Base-by-base conservation (phyloP, 352 stramenopile species). In the Thraustochytrium striatum region DNA sequence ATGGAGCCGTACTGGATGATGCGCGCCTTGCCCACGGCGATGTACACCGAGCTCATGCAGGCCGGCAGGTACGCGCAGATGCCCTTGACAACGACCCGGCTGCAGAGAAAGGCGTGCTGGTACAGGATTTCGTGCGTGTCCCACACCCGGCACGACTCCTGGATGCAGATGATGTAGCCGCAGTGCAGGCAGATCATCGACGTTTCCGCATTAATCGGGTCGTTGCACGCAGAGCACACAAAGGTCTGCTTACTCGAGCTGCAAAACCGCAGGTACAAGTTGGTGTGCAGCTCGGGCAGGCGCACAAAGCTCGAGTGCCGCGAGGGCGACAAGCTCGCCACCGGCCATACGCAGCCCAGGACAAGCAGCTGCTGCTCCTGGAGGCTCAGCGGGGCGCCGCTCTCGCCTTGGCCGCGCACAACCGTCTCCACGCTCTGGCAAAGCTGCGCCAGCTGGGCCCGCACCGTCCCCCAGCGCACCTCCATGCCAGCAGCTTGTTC, bases 131-230 rank as follows among this genome's bases (percentile, higher is more conserved):
- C 19, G 7, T 65, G 65, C 13, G 44, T 32, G 13, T 36, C 62
- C 21, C 8, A 28, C 62, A n/a, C 9, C 41, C 28, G 62, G 50
- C 65, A 75, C 7, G 28, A 28, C n/a, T 28, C 32, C 16, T 35
- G 11, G 30, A 75, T 21, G 47, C 65, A 75, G 5, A 75, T 19
- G 16, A 38, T 75, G 11, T 44, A 28, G 25, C 65, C 65, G 2
- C 65, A 75, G 21, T 75, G 65, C 32, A 75, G 19, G 25, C 65
- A 75, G 36, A 75, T 75, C 65, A 75, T 75, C 25, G 65, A 39
- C 32, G 44, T 58, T 13, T 75, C 65, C 39, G 65, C 52, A 38
- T 32, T 61, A 16, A 75, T 30, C 43, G 44, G 16, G 41, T 41
- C 32, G 8, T 0, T n/a, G 47, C 65, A 75, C 25, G 47, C 7